Percentiles rank a stretch among this genome's conserved stretches.
These are phyloP conservation scores for Carex sylvatica DNA, from an alignment of 202 grass and related monocot species.

Conservation along the genomic window DNA sequence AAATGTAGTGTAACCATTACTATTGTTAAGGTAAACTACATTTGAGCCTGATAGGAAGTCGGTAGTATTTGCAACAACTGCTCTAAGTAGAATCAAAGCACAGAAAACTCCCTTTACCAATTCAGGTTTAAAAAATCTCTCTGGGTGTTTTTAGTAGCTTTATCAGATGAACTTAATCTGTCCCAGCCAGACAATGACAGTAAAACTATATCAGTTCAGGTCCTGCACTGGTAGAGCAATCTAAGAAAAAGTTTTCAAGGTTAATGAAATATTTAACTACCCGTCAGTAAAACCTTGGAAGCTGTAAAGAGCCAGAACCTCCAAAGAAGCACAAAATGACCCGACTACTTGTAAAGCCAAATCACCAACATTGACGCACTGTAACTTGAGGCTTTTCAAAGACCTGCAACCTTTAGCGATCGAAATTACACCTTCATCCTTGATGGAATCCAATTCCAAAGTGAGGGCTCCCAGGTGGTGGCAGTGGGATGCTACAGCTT, in stretches of 20 bases:
- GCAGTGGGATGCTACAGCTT: conserved; percentile 74
- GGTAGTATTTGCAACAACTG: not conserved
- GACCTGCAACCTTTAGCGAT: conserved; percentile 64
- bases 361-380: conserved; percentile 60
- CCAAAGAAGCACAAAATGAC: conserved; percentile 64
- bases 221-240: not conserved
- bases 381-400: conserved; percentile 75
- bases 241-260: not conserved
- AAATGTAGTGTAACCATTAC: not conserved
- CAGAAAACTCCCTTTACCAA: conserved; percentile 1
- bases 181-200: not conserved
- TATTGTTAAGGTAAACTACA: not conserved
- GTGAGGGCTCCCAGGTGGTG: conserved; percentile 49
- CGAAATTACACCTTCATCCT: conserved; percentile 58
- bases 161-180: not conserved
- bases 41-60: conserved; percentile 4
- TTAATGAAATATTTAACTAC: conserved; percentile 30
- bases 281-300: conserved; percentile 85
- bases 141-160: not conserved
- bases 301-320: conserved; percentile 65
- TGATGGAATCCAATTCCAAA: conserved; percentile 52
- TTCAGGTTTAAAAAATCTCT: not conserved
- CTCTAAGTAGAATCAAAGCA: not conserved
- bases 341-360: conserved; percentile 71
- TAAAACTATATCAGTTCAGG: not conserved